phyloP scores from a whole-genome alignment of 1,284 basidiomycete genomes.

The Leccinum fallax region DNA sequence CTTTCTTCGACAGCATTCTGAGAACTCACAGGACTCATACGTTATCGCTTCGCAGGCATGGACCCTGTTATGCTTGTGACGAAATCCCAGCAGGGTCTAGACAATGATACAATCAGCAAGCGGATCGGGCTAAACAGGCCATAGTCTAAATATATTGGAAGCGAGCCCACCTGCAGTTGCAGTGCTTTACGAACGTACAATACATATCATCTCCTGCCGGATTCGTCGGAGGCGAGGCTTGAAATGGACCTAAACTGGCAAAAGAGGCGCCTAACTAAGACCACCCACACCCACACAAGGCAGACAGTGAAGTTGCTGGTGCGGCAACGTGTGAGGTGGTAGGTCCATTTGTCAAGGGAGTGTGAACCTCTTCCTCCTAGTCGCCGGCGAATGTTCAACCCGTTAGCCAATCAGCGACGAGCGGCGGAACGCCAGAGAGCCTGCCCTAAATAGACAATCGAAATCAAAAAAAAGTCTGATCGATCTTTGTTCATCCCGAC shows the following conservation, averaged over 20 bases:
- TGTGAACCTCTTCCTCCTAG: background rate
- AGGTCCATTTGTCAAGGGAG: background rate
- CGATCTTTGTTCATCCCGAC: slow-evolving; percentile 33
- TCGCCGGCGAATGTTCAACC: background rate
- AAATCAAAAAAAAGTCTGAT: slow-evolving; percentile 23
- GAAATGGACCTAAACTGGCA: slow-evolving; percentile 1
- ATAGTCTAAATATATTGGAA: background rate
- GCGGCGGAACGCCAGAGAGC: slow-evolving; percentile 7
- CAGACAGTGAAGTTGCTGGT: background rate
- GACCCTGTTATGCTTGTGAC: background rate
- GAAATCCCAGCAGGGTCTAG: background rate
- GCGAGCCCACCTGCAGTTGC: background rate
- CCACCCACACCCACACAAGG: background rate
- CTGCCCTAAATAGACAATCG: slow-evolving; percentile 35
- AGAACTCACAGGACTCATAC: slow-evolving; percentile 16
- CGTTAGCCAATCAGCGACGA: slow-evolving; percentile 21
- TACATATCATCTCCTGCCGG: slow-evolving; percentile 2
- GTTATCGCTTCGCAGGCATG: slow-evolving; percentile 27
- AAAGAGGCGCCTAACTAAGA: background rate
- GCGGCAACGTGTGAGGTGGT: slow-evolving; percentile 2
- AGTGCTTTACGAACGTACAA: background rate
- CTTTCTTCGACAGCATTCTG: background rate
- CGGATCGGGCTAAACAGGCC: background rate
- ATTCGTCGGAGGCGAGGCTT: background rate
- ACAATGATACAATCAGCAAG: background rate